Conservation (phyloP, 352 stramenopile genomes). For the Globisporangium ultimum region DNA sequence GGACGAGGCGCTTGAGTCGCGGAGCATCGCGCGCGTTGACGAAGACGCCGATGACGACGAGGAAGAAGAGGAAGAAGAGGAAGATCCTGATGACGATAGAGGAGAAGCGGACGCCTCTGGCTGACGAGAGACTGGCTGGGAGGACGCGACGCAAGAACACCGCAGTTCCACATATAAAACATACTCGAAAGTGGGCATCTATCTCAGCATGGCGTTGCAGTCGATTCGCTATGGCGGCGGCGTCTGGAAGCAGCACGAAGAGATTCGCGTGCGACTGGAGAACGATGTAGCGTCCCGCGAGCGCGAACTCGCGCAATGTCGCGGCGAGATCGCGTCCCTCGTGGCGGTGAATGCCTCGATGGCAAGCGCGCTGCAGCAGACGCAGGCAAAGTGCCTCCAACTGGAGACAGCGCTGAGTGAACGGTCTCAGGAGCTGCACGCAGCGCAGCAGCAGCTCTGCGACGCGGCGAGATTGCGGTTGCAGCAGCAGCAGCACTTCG, state of each 20-base stretch:
- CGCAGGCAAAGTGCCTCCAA: background rate
- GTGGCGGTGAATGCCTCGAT: background rate
- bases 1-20: slow-evolving; percentile 9
- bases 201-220: slow-evolving; percentile 16
- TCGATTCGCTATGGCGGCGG: slow-evolving; percentile 26
- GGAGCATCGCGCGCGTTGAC: background rate
- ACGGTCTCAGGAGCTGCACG: background rate
- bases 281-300: slow-evolving; percentile 3
- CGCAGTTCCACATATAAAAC: background rate
- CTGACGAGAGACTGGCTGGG: slow-evolving; percentile 17
- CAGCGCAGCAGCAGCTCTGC: background rate
- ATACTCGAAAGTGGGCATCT: background rate
- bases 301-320: slow-evolving; percentile 5
- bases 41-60: background rate
- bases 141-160: slow-evolving; percentile 10
- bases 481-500: background rate
- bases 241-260: slow-evolving; percentile 32
- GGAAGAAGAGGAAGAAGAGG: slow-evolving; percentile 10
- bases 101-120: slow-evolving; percentile 21
- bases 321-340: background rate
- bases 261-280: slow-evolving; percentile 16
- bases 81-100: slow-evolving; percentile 27
- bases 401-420: background rate
- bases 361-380: slow-evolving; percentile 2
- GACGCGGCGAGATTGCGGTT: background rate